Base-by-base conservation (phyloP, 2,329 filamentous ascomycete species). In the Colletotrichum tofieldiae region DNA sequence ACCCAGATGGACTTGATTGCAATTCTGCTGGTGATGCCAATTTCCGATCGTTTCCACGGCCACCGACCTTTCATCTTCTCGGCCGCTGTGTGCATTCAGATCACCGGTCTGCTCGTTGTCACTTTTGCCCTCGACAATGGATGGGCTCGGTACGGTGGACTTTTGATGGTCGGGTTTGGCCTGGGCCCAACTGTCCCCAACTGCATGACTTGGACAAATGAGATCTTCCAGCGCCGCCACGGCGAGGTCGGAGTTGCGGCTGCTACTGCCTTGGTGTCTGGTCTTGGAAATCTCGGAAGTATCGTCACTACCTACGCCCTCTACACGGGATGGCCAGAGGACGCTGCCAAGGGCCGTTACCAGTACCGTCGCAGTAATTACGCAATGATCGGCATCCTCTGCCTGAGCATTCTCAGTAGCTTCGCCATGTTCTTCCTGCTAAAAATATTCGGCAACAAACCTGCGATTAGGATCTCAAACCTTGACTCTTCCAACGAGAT, bases 201-300 rank as follows among this genome's bases (percentile, higher is more conserved):
- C 78, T 96, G 93, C 81, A 98, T 98, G 95, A 93, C 94, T 45
- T 97, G 95, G 95, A 94, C 93, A 41, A 94, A 91, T 74, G 93
- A 97, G 82, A 93, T 97, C 78, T 98, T 98, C 85, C 94, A 97
- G 83, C 89, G 89, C 41, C 92, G 95, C 16, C 95, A 98, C 78
- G 94, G 95, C 58, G 95, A 98, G 82, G 94, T 98, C 29, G 95
- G 95, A 67, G 94, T 98, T 8, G 95, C 95, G 5, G 93, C 95
- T 18, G 94, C 95, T 0, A 91, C 93, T 1, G 95, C 95, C 3
- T 86, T 98, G 14, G 95, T 98, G 0, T 96, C 94, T 0, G 95
- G 95, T 0, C 86, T 97, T 49, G 95, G 95, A 0, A 98, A 98
- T 78, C 85, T 97, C 23, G 95, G 95, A 39, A 95, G 92, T 77